These are phyloP conservation scores for Neonectria hederae DNA, from an alignment of 2,329 filamentous ascomycete genomes.

Conservation along the genomic window DNA sequence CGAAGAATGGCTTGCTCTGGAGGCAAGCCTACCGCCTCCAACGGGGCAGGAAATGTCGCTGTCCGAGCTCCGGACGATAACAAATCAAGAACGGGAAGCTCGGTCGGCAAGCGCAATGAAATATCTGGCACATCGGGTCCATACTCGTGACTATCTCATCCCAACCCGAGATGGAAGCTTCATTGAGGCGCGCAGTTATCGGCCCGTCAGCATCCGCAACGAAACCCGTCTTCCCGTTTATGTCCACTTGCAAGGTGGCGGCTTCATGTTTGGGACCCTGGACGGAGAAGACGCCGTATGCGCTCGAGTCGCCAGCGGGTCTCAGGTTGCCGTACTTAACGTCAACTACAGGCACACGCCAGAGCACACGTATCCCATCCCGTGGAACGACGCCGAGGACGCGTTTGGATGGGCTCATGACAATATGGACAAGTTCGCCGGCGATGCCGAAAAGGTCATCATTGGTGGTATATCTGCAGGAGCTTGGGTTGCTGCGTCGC, in stretches of 20 bases:
- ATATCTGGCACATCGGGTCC: slow-evolving; percentile 38
- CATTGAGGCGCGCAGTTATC: slow-evolving; percentile 36
- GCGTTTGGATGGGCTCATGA: slow-evolving; percentile 63
- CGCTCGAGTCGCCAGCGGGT: slow-evolving; percentile 54
- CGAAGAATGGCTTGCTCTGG: slow-evolving; percentile 55
- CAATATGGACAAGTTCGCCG: slow-evolving; percentile 22
- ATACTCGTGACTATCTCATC: slow-evolving; percentile 45
- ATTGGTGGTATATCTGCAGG: slow-evolving; percentile 62
- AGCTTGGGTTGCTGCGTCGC: slow-evolving; percentile 52
- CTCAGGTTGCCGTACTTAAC: slow-evolving; percentile 58
- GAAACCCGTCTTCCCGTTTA: slow-evolving; percentile 58
- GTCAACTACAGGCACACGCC: slow-evolving; percentile 69
- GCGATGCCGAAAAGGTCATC: slow-evolving; percentile 44
- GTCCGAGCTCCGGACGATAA: slow-evolving; percentile 25
- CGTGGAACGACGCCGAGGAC: slow-evolving; percentile 64
- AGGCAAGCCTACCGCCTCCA: slow-evolving; percentile 31
- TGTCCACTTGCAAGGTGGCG: slow-evolving; percentile 64
- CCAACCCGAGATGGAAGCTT: slow-evolving; percentile 28
- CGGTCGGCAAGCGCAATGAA: slow-evolving; percentile 20
- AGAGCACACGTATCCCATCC: slow-evolving; percentile 60
- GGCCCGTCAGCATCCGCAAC: slow-evolving; percentile 15
- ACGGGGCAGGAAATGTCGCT: slow-evolving; percentile 11
- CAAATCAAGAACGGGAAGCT: slow-evolving; percentile 30
- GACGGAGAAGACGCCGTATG: slow-evolving; percentile 63
- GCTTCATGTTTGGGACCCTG: slow-evolving; percentile 65